A percentile compares a stretch with the other conserved stretches of the same genome.
Evolutionary conservation across 192 early-diverging fungal genomes (phyloP).

Genomic region (Entomortierella parvispora): DNA sequence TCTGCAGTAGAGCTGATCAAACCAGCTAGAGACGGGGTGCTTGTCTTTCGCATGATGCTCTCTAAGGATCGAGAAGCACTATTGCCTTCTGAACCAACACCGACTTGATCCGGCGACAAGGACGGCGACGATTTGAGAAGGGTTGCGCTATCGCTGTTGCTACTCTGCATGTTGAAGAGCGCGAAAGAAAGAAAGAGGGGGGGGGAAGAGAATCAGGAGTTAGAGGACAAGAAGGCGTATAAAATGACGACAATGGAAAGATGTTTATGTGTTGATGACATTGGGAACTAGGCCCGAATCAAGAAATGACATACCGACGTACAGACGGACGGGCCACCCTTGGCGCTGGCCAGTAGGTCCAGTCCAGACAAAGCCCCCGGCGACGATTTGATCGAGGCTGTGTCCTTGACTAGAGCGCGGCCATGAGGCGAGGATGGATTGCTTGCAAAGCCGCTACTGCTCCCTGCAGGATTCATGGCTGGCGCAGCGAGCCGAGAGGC

Average conservation of each 20-base stretch:
- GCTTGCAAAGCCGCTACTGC: neutral
- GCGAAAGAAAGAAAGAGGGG: neutral
- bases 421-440: neutral
- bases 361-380: neutral
- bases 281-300: neutral
- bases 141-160: conserved; percentile 4
- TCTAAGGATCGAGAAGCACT: conserved; percentile 30
- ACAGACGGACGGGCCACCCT: conserved; percentile 18
- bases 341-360: conserved; percentile 5
- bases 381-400: neutral
- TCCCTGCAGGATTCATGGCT: neutral
- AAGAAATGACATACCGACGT: conserved; percentile 10
- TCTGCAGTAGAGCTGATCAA: too few relatives aligned
- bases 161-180: neutral
- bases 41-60: conserved; percentile 39
- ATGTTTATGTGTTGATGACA: too few relatives aligned
- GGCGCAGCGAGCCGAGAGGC: neutral
- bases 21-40: conserved; percentile 6
- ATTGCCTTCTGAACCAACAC: neutral
- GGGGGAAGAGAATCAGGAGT: neutral
- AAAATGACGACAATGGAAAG: neutral
- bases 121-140: neutral
- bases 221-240: neutral
- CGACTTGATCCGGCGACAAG: neutral
- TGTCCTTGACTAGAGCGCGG: neutral